Evolutionary conservation across 352 stramenopile genomes (phyloP).

Genomic region (Pythium aquatile): DNA sequence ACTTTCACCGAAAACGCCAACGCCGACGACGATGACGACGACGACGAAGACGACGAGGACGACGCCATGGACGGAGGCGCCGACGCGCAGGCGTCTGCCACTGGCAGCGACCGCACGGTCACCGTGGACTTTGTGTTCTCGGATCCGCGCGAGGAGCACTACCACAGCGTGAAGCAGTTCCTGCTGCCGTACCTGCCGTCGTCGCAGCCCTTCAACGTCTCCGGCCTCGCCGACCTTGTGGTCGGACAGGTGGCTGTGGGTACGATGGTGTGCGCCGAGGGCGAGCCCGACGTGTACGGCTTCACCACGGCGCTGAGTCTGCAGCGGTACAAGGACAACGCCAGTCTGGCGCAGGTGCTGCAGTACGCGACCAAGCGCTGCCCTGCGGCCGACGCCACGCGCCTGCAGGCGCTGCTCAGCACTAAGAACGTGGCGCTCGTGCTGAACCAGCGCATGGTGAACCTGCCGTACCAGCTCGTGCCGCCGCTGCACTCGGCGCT

Average conservation of each 20-base stretch:
- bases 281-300: slow-evolving; percentile 81
- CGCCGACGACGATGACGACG: slow-evolving; percentile 28
- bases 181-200: slow-evolving; percentile 69
- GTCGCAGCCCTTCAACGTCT: slow-evolving; percentile 78
- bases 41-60: slow-evolving; percentile 54
- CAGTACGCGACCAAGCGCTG: slow-evolving; percentile 80
- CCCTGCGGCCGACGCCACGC: slow-evolving; percentile 38
- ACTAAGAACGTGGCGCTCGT: slow-evolving; percentile 65
- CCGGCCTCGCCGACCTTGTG: slow-evolving; percentile 72
- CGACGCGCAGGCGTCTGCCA: slow-evolving; percentile 6
- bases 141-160: slow-evolving; percentile 76
- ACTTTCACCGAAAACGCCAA: slow-evolving; percentile 45
- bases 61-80: slow-evolving; percentile 41
- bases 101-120: slow-evolving; percentile 34
- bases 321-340: slow-evolving; percentile 44
- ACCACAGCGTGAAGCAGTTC: slow-evolving; percentile 88
- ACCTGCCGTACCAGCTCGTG: slow-evolving; percentile 84
- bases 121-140: slow-evolving; percentile 85
- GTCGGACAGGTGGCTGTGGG: slow-evolving; percentile 69
- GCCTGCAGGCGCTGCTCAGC: slow-evolving; percentile 61
- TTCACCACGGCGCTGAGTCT: slow-evolving; percentile 83
- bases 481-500: slow-evolving; percentile 75
- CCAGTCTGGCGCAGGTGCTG: slow-evolving; percentile 70
- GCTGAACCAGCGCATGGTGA: slow-evolving; percentile 85
- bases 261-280: slow-evolving; percentile 81